A percentile compares a stretch with the other conserved stretches of the same genome.
Conservation (phyloP, 2,329 filamentous ascomycete species). For the Alternaria sp. region DNA sequence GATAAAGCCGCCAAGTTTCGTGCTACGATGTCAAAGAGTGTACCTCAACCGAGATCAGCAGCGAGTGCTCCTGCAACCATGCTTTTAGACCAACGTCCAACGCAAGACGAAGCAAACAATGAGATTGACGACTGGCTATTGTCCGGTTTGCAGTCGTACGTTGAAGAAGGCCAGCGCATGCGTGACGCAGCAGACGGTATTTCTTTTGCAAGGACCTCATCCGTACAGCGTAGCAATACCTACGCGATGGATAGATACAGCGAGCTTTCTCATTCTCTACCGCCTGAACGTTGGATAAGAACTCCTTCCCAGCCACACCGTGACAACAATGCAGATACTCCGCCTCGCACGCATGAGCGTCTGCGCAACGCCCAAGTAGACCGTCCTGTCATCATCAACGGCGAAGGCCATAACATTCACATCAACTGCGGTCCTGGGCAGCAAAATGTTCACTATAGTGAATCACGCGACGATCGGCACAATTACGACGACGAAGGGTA, state of each 20-base stretch:
- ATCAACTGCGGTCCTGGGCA: background rate
- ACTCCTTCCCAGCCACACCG: too few relatives aligned
- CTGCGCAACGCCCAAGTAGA: too few relatives aligned
- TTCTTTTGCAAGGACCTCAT: background rate
- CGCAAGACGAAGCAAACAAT: background rate
- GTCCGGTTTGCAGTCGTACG: background rate
- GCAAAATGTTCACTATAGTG: background rate
- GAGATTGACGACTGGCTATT: background rate
- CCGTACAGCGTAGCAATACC: too few relatives aligned
- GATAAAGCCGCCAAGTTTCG: too few relatives aligned
- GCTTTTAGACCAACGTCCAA: background rate
- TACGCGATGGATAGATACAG: too few relatives aligned
- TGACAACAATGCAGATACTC: background rate
- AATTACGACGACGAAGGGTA: background rate
- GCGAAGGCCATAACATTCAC: background rate
- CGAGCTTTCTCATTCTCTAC: too few relatives aligned
- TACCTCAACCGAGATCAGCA: too few relatives aligned
- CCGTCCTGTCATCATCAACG: background rate
- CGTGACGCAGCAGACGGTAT: background rate
- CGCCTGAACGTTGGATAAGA: background rate
- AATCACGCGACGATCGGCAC: rapidly evolving
- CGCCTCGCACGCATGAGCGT: background rate
- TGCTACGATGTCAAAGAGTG: too few relatives aligned
- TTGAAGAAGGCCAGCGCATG: background rate
- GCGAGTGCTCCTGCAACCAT: background rate